These are phyloP conservation scores for Hypocreales sp. DNA, from an alignment of 2,329 filamentous ascomycete species.

Conservation along the genomic window DNA sequence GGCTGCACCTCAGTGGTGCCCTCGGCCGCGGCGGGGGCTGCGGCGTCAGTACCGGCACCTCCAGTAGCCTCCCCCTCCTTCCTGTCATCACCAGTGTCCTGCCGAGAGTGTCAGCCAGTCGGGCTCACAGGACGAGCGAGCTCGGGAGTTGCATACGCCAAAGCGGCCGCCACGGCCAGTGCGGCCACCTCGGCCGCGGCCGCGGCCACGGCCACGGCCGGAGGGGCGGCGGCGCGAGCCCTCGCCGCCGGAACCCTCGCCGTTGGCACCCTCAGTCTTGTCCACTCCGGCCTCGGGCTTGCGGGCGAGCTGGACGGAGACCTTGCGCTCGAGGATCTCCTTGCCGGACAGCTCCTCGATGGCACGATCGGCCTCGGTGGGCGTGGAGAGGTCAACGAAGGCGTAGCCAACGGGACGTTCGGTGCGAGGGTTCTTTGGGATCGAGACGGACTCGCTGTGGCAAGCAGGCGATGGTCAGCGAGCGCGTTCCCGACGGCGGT, in stretches of 20 bases:
- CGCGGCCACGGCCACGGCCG: slow-evolving; percentile 52
- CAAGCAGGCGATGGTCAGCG: slow-evolving; percentile 13
- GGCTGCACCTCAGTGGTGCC: slow-evolving; percentile 38
- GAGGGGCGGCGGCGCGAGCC: slow-evolving; percentile 47
- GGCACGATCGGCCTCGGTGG: slow-evolving; percentile 86
- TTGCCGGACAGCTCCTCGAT: slow-evolving; percentile 93
- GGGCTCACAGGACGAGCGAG: no score
- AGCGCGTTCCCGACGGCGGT: not conserved
- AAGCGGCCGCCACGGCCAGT: slow-evolving; percentile 40
- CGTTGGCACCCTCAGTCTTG: slow-evolving; percentile 59
- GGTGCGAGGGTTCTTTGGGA: slow-evolving; percentile 98
- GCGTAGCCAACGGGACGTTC: slow-evolving; percentile 97
- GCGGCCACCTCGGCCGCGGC: slow-evolving; percentile 54
- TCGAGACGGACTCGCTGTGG: slow-evolving; percentile 87
- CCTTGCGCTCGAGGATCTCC: slow-evolving; percentile 96
- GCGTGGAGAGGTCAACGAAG: slow-evolving; percentile 94
- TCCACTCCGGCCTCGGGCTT: slow-evolving; percentile 81
- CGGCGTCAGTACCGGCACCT: slow-evolving; percentile 26
- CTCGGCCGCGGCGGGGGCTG: slow-evolving; percentile 27
- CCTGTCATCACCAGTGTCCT: slow-evolving; percentile 25
- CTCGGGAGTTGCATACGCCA: slow-evolving; percentile 9
- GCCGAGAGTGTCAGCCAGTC: not conserved
- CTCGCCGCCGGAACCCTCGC: slow-evolving; percentile 57
- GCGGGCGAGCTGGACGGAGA: slow-evolving; percentile 94
- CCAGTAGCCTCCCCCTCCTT: slow-evolving; percentile 27